Percentiles rank a stretch among this genome's conserved stretches.
Conservation (phyloP, 1,284 basidiomycete genomes). For the Naganishia sp. region DNA sequence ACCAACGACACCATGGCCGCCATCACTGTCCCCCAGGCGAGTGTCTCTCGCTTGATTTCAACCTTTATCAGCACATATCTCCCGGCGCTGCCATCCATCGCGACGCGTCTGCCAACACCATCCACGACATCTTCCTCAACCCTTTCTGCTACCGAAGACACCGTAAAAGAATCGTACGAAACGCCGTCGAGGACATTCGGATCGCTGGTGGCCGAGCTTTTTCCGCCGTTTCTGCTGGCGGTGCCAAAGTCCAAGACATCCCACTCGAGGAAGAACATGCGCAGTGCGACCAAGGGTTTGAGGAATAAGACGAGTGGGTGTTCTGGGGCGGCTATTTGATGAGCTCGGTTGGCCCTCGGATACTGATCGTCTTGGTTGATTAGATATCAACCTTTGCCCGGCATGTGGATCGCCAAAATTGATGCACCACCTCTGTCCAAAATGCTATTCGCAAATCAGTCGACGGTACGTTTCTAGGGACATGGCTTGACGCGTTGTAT, state of each 20-base stretch:
- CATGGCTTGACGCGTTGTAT: neutral
- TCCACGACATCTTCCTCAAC: conserved; percentile 5
- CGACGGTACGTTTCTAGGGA: conserved; percentile 51
- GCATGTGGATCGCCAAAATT: conserved; percentile 87
- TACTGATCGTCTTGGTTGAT: neutral
- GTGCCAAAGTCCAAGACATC: conserved; percentile 95
- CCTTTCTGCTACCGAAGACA: conserved; percentile 6
- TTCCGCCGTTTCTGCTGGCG: conserved; percentile 84
- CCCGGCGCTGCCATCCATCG: conserved; percentile 27
- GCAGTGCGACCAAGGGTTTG: conserved; percentile 88
- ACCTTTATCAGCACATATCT: conserved; percentile 37
- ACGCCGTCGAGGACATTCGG: conserved; percentile 39
- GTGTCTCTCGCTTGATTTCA: conserved; percentile 23
- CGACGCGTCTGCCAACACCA: conserved; percentile 27
- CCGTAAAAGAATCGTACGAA: conserved; percentile 5
- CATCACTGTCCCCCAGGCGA: conserved; percentile 33
- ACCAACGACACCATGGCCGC: conserved; percentile 35
- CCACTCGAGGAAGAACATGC: conserved; percentile 93
- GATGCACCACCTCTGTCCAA: conserved; percentile 82
- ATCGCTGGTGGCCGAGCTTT: conserved; percentile 68
- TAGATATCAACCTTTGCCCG: conserved; percentile 89
- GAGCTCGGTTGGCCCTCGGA: neutral
- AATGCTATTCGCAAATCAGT: conserved; percentile 77
- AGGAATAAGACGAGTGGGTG: conserved; percentile 87
- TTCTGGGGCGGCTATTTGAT: neutral